Base-by-base conservation (phyloP, 768 basidiomycete species). In the Podaxis carcinomalis region DNA sequence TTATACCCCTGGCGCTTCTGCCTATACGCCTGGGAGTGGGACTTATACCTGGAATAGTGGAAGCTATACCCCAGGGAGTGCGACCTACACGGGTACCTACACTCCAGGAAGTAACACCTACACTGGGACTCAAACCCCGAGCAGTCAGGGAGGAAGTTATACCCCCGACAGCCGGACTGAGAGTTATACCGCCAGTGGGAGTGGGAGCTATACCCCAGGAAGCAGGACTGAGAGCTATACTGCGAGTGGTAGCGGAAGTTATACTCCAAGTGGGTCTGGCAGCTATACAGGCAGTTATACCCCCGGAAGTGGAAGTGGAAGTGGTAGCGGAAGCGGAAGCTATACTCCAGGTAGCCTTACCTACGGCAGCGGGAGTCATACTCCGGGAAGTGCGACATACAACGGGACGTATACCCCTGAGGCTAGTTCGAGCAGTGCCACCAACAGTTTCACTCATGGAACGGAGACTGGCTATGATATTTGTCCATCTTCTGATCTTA, bases 381-480 rank as follows among this genome's bases (percentile, higher is more conserved):
- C 58, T 28, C 63, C 62, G 47, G 64, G 61, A 53, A 67, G 62
- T 37, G 25, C 19, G 51, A 42, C 40, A 23, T 61, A 61, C 32
- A 57, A 28, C 32, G 52, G 35, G n/a, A 42, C 59, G 7, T 55
- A 46, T 40, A 46, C 57, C 11, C 51, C 51, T 19, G 59, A 35
- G 19, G 60, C 37, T 50, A 53, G 37, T 35, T 56, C 64, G 7
- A 66, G 67, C 52, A 67, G 65, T 40, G 66, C 63, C 16, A 61
- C 63, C 40, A 65, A 63, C 36, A 65, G 58, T 23, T 66, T 73
- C 16, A 78, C 74, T 14, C 75, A 72, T 16, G 78, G 77, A 14
- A 77, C 76, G 64, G 79, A 82, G 66, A 82, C 79, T 21, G 82
- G 82, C 13, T 83, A 83, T 64, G 81, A 84, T 64, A 69, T 84